Percentiles rank a stretch among this genome's conserved stretches.
Evolutionary conservation across 2,329 filamentous ascomycete genomes (phyloP).

Genomic region (Sporothrix inflata): DNA sequence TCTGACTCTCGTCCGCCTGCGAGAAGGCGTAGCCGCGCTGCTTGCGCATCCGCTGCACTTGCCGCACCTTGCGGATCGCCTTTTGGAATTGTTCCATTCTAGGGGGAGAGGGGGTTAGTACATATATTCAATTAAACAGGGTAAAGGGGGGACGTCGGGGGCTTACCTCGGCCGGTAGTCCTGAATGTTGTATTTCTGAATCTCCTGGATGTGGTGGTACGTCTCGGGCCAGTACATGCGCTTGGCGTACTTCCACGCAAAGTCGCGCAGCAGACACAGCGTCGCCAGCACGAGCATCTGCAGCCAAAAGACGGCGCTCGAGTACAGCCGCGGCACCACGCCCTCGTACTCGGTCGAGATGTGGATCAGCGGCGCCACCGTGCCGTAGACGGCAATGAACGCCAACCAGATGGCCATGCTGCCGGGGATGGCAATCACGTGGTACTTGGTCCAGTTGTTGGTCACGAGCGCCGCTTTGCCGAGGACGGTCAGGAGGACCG

Average conservation of each 20-base stretch:
- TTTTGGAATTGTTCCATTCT: conserved; percentile 99
- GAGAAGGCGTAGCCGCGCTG: conserved; percentile 98
- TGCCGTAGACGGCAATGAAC: conserved; percentile 86
- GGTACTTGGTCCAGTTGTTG: conserved; percentile 99
- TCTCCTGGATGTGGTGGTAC: conserved; percentile 98
- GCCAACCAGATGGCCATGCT: conserved; percentile 89
- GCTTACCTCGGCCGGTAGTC: conserved; percentile 97
- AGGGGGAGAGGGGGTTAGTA: too few species aligned
- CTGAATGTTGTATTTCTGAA: conserved; percentile 99
- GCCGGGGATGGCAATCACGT: conserved; percentile 91
- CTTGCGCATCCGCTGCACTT: conserved; percentile 99
- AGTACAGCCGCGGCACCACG: conserved; percentile 78
- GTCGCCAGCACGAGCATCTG: conserved; percentile 81
- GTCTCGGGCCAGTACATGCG: conserved; percentile 95
- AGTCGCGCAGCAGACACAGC: conserved; percentile 83
- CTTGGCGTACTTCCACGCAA: conserved; percentile 96
- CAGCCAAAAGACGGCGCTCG: conserved; percentile 85
- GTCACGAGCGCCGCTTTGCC: conserved; percentile 94
- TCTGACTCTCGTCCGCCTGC: conserved; percentile 95
- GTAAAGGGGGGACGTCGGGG: too few species aligned
- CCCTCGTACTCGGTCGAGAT: conserved; percentile 86
- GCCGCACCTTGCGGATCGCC: conserved; percentile 95
- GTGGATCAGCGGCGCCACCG: conserved; percentile 77
- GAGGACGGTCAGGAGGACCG: conserved; percentile 89
- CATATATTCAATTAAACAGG: too few species aligned